Base-by-base conservation (phyloP, 208 protist species). In the Trypanosomatidae sp. region DNA sequence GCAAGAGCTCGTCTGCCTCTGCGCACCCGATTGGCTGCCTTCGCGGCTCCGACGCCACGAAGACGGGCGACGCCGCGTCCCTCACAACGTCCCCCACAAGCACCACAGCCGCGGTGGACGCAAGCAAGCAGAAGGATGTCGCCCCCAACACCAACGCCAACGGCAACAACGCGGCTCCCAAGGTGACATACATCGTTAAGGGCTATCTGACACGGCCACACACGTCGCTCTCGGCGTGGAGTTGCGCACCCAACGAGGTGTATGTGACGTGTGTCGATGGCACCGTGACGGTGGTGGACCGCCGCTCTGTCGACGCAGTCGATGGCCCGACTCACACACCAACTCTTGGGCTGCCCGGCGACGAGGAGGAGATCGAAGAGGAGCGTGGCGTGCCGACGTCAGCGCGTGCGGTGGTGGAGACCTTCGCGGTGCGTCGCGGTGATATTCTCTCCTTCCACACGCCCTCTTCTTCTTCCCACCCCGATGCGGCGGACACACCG, bases 221-320 rank as follows among this genome's bases (percentile, higher is more conserved):
- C 41, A 68, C 69, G 22, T 62, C 66, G 30, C 65, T 92, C 25
- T 77, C 79, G 5, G 70, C 74, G 33, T 67, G 30, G 62, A 79
- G 72, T 55, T 39, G 62, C 53, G 56, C 64, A 30, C 50, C 74
- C 17, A 77, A 90, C 64, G 87, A 90, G 64, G 85, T 92, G 12
- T 92, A 88, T 55, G 64, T 90, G 62, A 77, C 74, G 17, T 92
- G 87, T 66, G 50, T 72, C n/a, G 73, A 90, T 66, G 65, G 81
- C 41, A 71, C 71, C 25, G 80, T 91, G 74, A 77, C 52, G 13
- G 80, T 92, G 65, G 76, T 88, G 39, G 80, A 76, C 53, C 58
- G 55, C 33, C 36, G 33, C 13, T 62, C 76, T 36, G 71, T 73
- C 15, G 71, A 78, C 19, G 66, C 59, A 19, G 28, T 12, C 12